Evolutionary conservation across 2,329 filamentous ascomycete genomes (phyloP), one percentile per base, ranked within the genome.

Genomic region (Rhynchosporium agropyri): DNA sequence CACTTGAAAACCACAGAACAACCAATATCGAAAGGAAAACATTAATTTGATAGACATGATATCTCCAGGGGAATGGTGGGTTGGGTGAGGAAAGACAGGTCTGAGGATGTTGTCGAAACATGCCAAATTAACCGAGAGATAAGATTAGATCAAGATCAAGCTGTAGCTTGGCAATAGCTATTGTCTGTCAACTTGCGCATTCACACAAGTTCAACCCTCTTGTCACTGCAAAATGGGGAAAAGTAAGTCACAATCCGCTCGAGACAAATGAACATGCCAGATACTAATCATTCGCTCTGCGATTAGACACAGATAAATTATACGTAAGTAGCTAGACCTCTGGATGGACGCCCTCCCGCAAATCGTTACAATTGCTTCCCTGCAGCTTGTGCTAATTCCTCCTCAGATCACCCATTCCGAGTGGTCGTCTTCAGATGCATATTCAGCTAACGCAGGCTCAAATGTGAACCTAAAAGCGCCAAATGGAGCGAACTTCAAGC

Each of bases 381-480:
- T 36, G 8, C 26, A 29, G 13, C 33, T 38, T 29, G 48, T 40
- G n/a, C 58, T 63, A 46, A 63, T 20, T 20, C 49, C 13, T 55
- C 42, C 33, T 42, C 81, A 87, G 83, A 99, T 99, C 74, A 99
- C 95, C 61, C 96, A 99, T 79, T 96, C 91, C 46, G 95, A 99
- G 82, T 99, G 95, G 95, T 89, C 92, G 7, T 97, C 92, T 5
- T 87, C 89, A 54, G 93, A 97, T 77, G 88, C 91, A 63, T 97
- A 91, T 78, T 90, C 90, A 38, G 92, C 92, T 69, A 93, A 88
- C 74, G 88, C 84, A 33, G 90, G 90, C 70, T 83, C 88, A 61
- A 87, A 86, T 70, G 85, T 89, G 62, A 88, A 87, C 57, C 76
- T 83, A 74, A 75, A 87, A 78, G 77, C 82, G 72, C 68, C 79